phyloP scores from a whole-genome alignment of 345 rosid genomes.

The Gossypium mustelinum region DNA sequence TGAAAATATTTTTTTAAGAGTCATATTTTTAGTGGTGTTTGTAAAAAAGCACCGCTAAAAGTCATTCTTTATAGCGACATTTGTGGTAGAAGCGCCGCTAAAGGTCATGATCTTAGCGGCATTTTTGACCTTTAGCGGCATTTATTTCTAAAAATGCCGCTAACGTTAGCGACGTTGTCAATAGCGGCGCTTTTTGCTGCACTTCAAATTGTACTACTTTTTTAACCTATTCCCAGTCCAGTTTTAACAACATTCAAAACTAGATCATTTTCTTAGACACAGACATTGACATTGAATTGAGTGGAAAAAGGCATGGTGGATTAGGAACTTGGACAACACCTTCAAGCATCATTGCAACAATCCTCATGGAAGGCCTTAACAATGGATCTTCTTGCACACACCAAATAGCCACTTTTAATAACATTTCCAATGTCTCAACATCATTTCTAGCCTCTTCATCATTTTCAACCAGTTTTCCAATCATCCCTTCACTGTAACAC shows the following conservation, averaged over 20 bases:
- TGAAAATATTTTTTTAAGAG: too few species aligned
- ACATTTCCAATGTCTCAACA: not conserved
- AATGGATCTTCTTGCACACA: constrained; percentile 8
- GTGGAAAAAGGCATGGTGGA: constrained; percentile 14
- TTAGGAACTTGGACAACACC: constrained; percentile 11
- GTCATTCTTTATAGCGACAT: too few species aligned
- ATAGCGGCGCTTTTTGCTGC: too few species aligned
- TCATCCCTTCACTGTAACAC: constrained; percentile 3
- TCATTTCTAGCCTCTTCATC: constrained; percentile 8
- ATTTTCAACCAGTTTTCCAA: constrained; percentile 6
- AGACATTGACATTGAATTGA: not conserved
- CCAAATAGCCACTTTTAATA: constrained; percentile 15
- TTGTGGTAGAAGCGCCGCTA: too few species aligned
- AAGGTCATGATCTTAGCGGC: too few species aligned
- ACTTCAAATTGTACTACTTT: too few species aligned
- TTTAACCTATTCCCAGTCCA: not conserved
- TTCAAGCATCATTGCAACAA: constrained; percentile 19
- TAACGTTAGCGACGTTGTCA: too few species aligned
- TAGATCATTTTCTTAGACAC: not conserved
- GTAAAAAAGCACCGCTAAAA: too few species aligned
- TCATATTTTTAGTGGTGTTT: too few species aligned
- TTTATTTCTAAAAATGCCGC: too few species aligned
- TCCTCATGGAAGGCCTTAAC: constrained; percentile 17
- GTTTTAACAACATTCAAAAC: not conserved
- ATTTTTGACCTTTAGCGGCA: too few species aligned